These are phyloP conservation scores for Bryum argenteum DNA, from an alignment of 225 moss, liverwort and hornwort species.

Conservation along the genomic window DNA sequence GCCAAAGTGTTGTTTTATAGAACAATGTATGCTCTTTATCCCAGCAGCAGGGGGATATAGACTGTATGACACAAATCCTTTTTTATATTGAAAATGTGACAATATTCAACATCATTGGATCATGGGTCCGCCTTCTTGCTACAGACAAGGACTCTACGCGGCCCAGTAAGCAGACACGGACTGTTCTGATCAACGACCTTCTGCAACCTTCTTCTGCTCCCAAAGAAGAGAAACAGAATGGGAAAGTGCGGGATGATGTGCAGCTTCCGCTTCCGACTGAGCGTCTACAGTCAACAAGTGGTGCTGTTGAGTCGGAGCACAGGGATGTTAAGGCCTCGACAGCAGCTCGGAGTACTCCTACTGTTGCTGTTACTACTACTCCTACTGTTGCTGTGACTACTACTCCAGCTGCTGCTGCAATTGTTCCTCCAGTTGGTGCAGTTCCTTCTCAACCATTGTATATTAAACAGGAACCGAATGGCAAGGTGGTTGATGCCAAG, in stretches of 20 bases:
- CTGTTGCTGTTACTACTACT: constrained; percentile 39
- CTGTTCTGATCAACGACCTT: constrained; percentile 72
- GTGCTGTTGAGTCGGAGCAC: constrained; percentile 56
- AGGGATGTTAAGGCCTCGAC: constrained; percentile 56
- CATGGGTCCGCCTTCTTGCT: constrained; percentile 85
- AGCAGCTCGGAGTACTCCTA: constrained; percentile 42
- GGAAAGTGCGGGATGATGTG: constrained; percentile 77
- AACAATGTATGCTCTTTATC: constrained; percentile 29
- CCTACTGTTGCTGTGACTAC: too few relatives aligned
- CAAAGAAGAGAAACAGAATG: constrained; percentile 93
- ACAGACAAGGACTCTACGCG: constrained; percentile 99
- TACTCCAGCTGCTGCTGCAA: constrained; percentile 35
- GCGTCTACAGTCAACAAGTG: constrained; percentile 42
- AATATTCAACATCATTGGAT: constrained; percentile 70
- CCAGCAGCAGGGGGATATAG: constrained; percentile 19
- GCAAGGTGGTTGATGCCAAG: constrained; percentile 75
- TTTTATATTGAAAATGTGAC: constrained; percentile 40
- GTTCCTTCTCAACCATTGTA: constrained; percentile 71
- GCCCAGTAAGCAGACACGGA: constrained; percentile 99
- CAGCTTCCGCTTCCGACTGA: constrained; percentile 27
- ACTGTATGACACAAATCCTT: constrained; percentile 54
- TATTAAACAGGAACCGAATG: constrained; percentile 80
- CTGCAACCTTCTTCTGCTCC: constrained; percentile 58
- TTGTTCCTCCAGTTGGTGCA: constrained; percentile 38
- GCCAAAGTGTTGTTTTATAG: constrained; percentile 9